phyloP scores from a whole-genome alignment of 1,284 basidiomycete species.

The Leccinum laetum region DNA sequence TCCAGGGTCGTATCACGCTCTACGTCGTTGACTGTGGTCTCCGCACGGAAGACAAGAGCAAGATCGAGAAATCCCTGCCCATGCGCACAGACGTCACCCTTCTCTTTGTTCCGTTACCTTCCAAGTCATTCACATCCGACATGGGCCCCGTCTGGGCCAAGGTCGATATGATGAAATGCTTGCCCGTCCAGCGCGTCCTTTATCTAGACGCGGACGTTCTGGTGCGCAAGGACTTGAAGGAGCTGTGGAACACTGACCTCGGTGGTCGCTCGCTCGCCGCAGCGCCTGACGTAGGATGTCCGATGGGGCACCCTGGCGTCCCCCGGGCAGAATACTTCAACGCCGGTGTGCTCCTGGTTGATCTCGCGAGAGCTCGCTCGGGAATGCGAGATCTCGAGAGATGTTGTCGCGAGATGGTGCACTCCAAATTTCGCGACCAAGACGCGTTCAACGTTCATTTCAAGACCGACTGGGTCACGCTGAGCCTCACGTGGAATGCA shows the following conservation, averaged over 20 bases:
- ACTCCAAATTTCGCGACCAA: conserved; percentile 44
- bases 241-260: conserved; percentile 46
- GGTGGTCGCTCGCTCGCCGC: conserved; percentile 43
- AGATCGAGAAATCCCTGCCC: conserved; percentile 35
- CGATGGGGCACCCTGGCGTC: conserved; percentile 42
- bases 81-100: conserved; percentile 36
- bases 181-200: conserved; percentile 50
- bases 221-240: conserved; percentile 40
- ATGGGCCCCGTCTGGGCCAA: conserved; percentile 49
- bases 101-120: conserved; percentile 41
- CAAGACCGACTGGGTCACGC: conserved; percentile 37
- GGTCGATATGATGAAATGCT: conserved; percentile 43
- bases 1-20: conserved; percentile 42
- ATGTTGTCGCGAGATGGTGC: conserved; percentile 27
- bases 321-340: conserved; percentile 48
- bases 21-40: conserved; percentile 53
- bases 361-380: conserved; percentile 42
- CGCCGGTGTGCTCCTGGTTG: conserved; percentile 52
- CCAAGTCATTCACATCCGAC: conserved; percentile 28
- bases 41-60: conserved; percentile 34
- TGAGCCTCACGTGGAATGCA: conserved; percentile 52
- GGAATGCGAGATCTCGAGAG: conserved; percentile 27
- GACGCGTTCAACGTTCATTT: conserved; percentile 54
- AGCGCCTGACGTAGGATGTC: conserved; percentile 49
- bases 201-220: conserved; percentile 58